Base-by-base conservation (phyloP, 352 stramenopile species). In the Phytophthora vignae region DNA sequence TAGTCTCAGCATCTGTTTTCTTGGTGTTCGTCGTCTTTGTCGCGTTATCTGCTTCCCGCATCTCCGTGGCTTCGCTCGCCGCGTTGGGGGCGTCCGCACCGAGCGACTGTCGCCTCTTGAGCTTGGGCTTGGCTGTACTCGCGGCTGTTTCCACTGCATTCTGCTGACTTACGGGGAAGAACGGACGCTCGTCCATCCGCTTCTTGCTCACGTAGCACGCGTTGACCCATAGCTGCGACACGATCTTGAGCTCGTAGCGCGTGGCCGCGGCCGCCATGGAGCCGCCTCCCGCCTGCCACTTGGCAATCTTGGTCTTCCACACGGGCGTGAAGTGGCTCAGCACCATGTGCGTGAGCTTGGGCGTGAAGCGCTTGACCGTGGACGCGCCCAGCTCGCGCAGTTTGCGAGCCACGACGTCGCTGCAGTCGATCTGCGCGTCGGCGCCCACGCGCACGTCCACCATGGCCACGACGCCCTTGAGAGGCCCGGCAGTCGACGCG, bases 191-290 rank as follows among this genome's bases (percentile, higher is more conserved):
- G 36, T 84, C 80, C 79, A 94, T 88, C 21, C 67, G 73, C 67
- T 82, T 73, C 58, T 93, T 90, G 61, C 84, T 91, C 60, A 90
- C 81, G 42, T 88, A 89, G 64, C 89, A 96, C 8, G 84, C 86
- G 52, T 96, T 92, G 9, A 96, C 89, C 89, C 89, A 96, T 17
- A 94, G 74, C 65, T 92, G 87, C 15, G 85, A 91, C n/a, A 94
- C 89, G 42, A 96, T 90, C 36, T 93, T 79, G 6, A 96, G 44
- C 19, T 89, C 74, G 29, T 64, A 76, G 1, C 80, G 56, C 11
- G 57, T 75, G 40, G 44, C 73, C 2, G 50, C 71, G 21, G 44
- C 80, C 54, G 50, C 77, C 69, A 69, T 80, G 55, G 64, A 76
- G 53, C 60, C 76, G 1, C 79, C 74, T 44, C 78, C 64, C 21